phyloP scores from a whole-genome alignment of 2,329 filamentous ascomycete species.

The Diatrype stigma region DNA sequence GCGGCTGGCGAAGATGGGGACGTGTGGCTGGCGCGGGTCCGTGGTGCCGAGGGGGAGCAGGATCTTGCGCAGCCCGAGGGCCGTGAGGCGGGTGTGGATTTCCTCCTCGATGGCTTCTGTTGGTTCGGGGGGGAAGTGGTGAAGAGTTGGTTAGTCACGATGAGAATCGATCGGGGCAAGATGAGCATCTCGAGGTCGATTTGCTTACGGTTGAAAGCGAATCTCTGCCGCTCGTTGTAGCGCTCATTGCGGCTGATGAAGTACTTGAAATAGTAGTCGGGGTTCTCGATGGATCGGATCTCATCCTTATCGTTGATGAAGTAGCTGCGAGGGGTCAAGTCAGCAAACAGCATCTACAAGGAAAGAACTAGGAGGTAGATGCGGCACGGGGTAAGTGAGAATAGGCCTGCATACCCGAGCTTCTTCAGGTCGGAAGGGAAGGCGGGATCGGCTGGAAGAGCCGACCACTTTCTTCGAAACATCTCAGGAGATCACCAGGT shows the following conservation, averaged over 20 bases:
- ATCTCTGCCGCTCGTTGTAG: conserved; percentile 70
- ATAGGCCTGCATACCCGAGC: conserved; percentile 59
- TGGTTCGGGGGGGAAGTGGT: conserved; percentile 2
- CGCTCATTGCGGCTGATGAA: conserved; percentile 69
- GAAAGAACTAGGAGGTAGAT: neutral
- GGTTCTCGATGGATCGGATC: conserved; percentile 64
- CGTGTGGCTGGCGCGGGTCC: conserved; percentile 46
- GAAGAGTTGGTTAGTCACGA: too few species aligned
- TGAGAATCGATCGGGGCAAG: too few species aligned
- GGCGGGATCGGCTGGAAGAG: conserved; percentile 65
- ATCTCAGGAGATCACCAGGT: conserved; percentile 41
- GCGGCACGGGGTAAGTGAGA: conserved; percentile 35
- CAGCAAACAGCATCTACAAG: conserved; percentile 3
- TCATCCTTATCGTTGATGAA: conserved; percentile 74
- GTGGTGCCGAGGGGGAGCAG: conserved; percentile 55
- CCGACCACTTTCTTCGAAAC: conserved; percentile 68
- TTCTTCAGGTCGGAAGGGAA: conserved; percentile 63
- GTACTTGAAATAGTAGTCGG: conserved; percentile 69
- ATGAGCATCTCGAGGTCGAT: too few species aligned
- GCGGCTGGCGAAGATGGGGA: conserved; percentile 61
- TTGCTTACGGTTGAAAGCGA: conserved; percentile 68
- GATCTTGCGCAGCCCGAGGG: conserved; percentile 55
- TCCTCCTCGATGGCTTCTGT: conserved; percentile 60
- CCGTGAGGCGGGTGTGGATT: conserved; percentile 57
- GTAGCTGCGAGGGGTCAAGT: conserved; percentile 55